Evolutionary conservation across 805 yeast species (phyloP), one percentile per base, ranked within the genome.

Genomic region (Ogataea haglerorum): DNA sequence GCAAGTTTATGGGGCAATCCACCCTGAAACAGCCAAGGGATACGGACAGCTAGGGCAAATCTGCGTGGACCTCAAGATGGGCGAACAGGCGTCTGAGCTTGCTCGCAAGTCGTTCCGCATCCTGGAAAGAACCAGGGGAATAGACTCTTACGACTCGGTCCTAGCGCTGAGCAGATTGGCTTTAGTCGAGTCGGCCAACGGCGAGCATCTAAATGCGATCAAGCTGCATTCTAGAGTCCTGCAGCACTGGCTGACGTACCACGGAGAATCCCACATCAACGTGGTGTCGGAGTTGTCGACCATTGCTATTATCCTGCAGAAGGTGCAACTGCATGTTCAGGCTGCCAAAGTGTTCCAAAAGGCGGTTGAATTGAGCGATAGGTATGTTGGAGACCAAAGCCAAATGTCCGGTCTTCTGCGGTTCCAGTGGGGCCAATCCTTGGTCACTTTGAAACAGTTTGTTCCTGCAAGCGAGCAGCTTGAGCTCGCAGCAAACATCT

Each of bases 1-100:
- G 60, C 95, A 88, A 57, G 78, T 87, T 22, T 85, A 85, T 53
- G 96, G 98, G 22, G 60, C 72, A 19, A 73, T 91, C 22, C 93
- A 90, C 55, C 75, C 83, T 7, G 88, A 82, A 51, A 85, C 90
- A 21, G 88, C 91, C 10, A 75, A 75, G 37, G 80, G 80, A 25
- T 83, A 82, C 56, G 66, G 80, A 30, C 68, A 76, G 8, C 68
- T 88, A 34, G 83, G 95, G 10, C 79, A 80, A 46, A 61, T 80
- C 14, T 85, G 78, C 64, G 72, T 77, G 43, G 88, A 82, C 43
- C 58, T 78, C 32, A 78, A 79, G 12, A 64, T 74, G 52, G 58
- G 65, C 15, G 65, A 68, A 17, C 80, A 78, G 49, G 89, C 96
- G 10, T 70, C 79, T 38, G 73, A 71, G 10, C 67, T 76, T 49